Conservation (phyloP, 2,329 filamentous ascomycete genomes). For the Penicillium sp. region DNA sequence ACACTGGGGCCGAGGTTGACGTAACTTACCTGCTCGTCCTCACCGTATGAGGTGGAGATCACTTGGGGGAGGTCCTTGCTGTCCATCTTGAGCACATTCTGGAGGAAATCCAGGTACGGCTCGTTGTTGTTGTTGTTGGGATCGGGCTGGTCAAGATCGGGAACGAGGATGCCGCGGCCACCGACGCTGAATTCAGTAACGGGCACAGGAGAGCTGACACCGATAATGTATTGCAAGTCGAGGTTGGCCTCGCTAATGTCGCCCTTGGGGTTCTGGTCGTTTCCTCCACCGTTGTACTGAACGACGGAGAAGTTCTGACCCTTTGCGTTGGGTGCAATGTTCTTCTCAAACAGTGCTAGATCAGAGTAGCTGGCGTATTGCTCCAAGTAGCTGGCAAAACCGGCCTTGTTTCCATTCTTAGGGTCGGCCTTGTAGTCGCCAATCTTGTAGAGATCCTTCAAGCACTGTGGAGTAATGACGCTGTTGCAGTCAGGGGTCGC, state of each 20-base stretch:
- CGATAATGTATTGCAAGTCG: constrained; percentile 53
- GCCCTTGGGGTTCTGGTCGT: constrained; percentile 37
- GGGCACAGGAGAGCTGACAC: constrained; percentile 46
- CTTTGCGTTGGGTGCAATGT: constrained; percentile 42
- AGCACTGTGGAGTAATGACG: constrained; percentile 49
- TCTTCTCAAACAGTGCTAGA: constrained; percentile 42
- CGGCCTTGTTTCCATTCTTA: constrained; percentile 42
- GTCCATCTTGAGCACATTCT: constrained; percentile 33
- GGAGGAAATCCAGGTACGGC: constrained; percentile 44
- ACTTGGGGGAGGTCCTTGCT: constrained; percentile 37
- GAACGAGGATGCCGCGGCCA: constrained; percentile 49
- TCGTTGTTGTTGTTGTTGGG: constrained; percentile 48
- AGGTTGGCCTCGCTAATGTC: constrained; percentile 54
- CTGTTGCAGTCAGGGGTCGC: constrained; percentile 41
- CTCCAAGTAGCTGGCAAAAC: constrained; percentile 52
- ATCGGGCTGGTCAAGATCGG: constrained; percentile 51
- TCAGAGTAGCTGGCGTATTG: constrained; percentile 53
- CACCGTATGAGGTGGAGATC: constrained; percentile 45
- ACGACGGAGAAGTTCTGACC: constrained; percentile 49
- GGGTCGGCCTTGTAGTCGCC: constrained; percentile 42
- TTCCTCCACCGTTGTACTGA: constrained; percentile 44
- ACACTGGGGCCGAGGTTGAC: neutral
- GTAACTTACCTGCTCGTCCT: constrained; percentile 40
- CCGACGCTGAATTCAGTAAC: constrained; percentile 52
- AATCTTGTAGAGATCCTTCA: constrained; percentile 52